phyloP scores from a whole-genome alignment of 2,329 filamentous ascomycete genomes.

The Fusarium sp. region DNA sequence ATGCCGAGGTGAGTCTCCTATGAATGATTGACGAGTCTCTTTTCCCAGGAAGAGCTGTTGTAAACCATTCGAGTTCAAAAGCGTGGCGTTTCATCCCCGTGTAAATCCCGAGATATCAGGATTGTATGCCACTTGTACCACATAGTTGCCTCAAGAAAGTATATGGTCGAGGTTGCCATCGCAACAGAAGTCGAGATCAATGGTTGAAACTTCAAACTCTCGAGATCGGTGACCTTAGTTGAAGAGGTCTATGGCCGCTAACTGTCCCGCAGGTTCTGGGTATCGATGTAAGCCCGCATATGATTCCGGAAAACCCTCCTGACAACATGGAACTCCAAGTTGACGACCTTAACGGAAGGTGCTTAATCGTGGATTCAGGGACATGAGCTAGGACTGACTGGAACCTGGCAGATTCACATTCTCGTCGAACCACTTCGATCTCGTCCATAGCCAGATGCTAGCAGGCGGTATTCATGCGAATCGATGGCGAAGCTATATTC shows the following conservation, averaged over 20 bases:
- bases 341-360: conserved; percentile 77
- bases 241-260: not conserved
- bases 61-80: not conserved
- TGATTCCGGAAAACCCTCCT: conserved; percentile 73
- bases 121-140: not conserved
- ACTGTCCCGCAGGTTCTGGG: conserved; percentile 69
- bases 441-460: conserved; percentile 83
- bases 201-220: not conserved
- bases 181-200: not conserved
- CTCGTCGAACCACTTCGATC: conserved; percentile 77
- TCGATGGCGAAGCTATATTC: conserved; percentile 81
- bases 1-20: conserved; percentile 68
- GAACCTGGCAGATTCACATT: conserved; percentile 70
- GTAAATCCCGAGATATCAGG: not conserved
- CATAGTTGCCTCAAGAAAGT: not conserved
- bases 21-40: not conserved
- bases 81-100: not conserved
- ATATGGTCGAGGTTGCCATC: not conserved
- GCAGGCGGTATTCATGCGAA: conserved; percentile 76
- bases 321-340: conserved; percentile 78
- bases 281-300: conserved; percentile 78
- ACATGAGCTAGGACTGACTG: conserved; percentile 14
- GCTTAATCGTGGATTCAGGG: conserved; percentile 29
- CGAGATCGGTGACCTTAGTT: not conserved
- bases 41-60: not conserved